phyloP scores from a whole-genome alignment of 148 eudicot species.

The Chenopodium album region DNA sequence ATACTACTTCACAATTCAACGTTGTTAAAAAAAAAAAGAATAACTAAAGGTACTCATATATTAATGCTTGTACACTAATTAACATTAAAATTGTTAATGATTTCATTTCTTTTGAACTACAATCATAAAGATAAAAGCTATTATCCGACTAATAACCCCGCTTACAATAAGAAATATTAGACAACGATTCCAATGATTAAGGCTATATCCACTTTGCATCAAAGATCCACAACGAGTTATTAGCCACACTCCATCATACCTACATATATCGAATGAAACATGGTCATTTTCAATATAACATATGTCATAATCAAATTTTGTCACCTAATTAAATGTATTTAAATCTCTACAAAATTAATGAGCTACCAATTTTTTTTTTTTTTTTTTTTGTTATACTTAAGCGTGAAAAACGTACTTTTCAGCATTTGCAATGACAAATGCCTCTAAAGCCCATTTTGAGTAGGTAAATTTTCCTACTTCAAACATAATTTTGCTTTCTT shows the following conservation, averaged over 20 bases:
- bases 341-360: neutral
- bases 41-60: neutral
- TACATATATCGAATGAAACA: constrained; percentile 10
- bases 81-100: neutral
- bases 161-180: constrained; percentile 43
- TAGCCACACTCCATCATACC: constrained; percentile 90
- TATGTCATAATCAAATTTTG: neutral
- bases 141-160: constrained; percentile 54
- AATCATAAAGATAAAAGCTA: constrained; percentile 64
- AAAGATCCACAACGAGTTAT: constrained; percentile 80
- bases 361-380: neutral
- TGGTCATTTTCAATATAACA: neutral
- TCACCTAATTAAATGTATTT: no score
- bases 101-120: constrained; percentile 58
- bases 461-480: constrained; percentile 46
- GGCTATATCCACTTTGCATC: constrained; percentile 55
- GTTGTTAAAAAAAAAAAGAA: neutral
- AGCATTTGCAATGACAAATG: constrained; percentile 87
- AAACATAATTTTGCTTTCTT: constrained; percentile 45
- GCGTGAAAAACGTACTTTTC: constrained; percentile 46
- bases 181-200: constrained; percentile 55
- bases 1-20: no score
- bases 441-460: constrained; percentile 91
- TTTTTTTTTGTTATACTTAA: neutral
- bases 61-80: neutral